Conservation (phyloP, 441 rosid genomes). For the Pelargonium exstipulatum region DNA sequence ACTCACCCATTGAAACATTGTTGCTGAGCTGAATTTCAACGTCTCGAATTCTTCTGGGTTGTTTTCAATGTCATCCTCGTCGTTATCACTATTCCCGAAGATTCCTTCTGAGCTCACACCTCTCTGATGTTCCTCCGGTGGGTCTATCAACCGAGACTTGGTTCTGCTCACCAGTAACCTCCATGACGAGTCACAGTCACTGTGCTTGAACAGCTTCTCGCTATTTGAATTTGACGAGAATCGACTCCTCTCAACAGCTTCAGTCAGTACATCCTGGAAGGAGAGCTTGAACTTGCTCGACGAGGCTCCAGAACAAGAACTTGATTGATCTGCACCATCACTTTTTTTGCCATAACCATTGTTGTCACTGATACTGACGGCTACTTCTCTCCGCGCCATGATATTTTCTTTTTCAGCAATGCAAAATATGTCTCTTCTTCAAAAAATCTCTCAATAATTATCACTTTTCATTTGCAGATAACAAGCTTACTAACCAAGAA, state of each 20-base stretch:
- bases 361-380: not conserved
- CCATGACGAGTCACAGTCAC: not conserved
- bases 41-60: conserved; percentile 21
- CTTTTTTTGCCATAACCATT: not conserved
- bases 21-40: conserved; percentile 9
- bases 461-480: too few species aligned
- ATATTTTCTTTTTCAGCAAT: too few species aligned
- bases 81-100: not conserved
- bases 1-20: conserved; percentile 5
- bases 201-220: not conserved
- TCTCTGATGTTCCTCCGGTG: conserved; percentile 24
- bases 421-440: not conserved
- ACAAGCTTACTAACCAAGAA: not conserved
- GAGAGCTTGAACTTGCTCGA: not conserved
- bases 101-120: conserved; percentile 31
- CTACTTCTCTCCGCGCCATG: not conserved
- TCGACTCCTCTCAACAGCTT: not conserved
- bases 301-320: not conserved
- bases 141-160: conserved; percentile 76
- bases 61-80: conserved; percentile 20
- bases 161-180: conserved; percentile 61
- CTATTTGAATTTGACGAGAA: not conserved
- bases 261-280: not conserved
- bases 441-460: too few species aligned
- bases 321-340: not conserved